These are phyloP conservation scores for Chrysoporthe cubensis DNA, from an alignment of 2,329 filamentous ascomycete genomes.

Conservation along the genomic window DNA sequence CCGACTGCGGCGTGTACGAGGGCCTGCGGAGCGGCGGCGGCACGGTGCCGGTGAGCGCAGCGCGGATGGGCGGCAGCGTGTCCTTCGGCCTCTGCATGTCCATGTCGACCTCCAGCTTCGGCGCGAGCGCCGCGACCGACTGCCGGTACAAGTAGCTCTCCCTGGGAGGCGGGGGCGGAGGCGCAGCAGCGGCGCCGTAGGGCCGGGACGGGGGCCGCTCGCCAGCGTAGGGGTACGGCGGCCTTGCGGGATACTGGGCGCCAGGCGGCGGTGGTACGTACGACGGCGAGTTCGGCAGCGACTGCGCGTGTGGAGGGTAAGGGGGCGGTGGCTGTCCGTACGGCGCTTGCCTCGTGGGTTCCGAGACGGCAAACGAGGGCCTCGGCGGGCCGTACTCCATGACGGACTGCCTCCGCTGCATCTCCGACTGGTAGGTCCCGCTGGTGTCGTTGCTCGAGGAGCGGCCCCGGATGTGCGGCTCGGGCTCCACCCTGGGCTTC, in stretches of 20 bases:
- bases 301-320: slow-evolving; percentile 35
- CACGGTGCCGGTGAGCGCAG: slow-evolving; percentile 2
- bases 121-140: slow-evolving; percentile 20
- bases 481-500: slow-evolving; percentile 39
- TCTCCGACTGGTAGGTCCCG: slow-evolving; percentile 37
- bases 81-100: slow-evolving; percentile 17
- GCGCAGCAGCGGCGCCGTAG: slow-evolving; percentile 33
- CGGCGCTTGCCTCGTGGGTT: slow-evolving; percentile 34
- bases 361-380: slow-evolving; percentile 31
- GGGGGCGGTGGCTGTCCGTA: slow-evolving; percentile 32
- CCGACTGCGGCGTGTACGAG: slow-evolving; percentile 17
- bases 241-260: slow-evolving; percentile 12
- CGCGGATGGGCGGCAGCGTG: slow-evolving; percentile 25
- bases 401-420: slow-evolving; percentile 39
- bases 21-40: slow-evolving; percentile 11
- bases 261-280: slow-evolving; percentile 36
- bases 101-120: slow-evolving; percentile 22
- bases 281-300: slow-evolving; percentile 40
- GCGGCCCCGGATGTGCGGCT: slow-evolving; percentile 37
- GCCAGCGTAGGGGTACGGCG: slow-evolving; percentile 29
- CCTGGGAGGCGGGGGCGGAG: slow-evolving; percentile 30
- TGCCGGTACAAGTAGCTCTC: slow-evolving; percentile 24
- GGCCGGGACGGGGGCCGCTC: slow-evolving; percentile 38
- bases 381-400: slow-evolving; percentile 39
- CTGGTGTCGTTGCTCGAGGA: slow-evolving; percentile 41